Evolutionary conservation across 2,329 filamentous ascomycete genomes (phyloP).

Genomic region (Colletotrichum sp.): DNA sequence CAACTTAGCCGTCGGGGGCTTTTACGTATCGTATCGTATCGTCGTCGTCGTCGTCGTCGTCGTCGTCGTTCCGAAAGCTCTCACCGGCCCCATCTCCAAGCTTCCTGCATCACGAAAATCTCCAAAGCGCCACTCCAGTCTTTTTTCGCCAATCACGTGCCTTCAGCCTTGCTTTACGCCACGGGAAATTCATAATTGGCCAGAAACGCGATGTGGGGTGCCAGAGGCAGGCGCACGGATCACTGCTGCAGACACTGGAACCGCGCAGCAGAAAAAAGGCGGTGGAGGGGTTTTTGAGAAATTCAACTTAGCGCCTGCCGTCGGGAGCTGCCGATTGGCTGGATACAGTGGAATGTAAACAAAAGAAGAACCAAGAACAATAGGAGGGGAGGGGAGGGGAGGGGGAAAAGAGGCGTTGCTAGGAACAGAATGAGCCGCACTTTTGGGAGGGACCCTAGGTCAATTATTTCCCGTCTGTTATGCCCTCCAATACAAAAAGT

Average conservation of each 20-base stretch:
- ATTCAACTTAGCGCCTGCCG: neutral
- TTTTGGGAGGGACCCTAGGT: neutral
- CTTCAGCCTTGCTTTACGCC: neutral
- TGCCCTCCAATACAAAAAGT: neutral
- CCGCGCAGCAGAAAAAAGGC: neutral
- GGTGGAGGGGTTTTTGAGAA: neutral
- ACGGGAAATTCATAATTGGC: neutral
- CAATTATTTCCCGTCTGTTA: neutral
- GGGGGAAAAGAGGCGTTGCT: neutral
- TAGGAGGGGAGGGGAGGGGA: neutral
- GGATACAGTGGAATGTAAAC: neutral
- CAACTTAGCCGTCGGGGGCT: neutral
- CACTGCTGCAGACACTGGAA: neutral
- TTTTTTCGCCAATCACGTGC: constrained; percentile 5
- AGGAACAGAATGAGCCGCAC: neutral
- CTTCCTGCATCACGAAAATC: neutral
- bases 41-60: neutral
- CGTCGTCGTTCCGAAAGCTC: neutral
- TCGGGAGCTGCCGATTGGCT: constrained; percentile 19
- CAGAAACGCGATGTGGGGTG: neutral
- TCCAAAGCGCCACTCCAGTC: neutral
- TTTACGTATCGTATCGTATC: neutral
- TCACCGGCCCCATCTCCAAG: neutral
- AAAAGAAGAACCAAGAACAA: neutral
- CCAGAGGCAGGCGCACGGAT: neutral